Evolutionary conservation across 306 rosid genomes (phyloP).

Genomic region (Fagus sylvatica): DNA sequence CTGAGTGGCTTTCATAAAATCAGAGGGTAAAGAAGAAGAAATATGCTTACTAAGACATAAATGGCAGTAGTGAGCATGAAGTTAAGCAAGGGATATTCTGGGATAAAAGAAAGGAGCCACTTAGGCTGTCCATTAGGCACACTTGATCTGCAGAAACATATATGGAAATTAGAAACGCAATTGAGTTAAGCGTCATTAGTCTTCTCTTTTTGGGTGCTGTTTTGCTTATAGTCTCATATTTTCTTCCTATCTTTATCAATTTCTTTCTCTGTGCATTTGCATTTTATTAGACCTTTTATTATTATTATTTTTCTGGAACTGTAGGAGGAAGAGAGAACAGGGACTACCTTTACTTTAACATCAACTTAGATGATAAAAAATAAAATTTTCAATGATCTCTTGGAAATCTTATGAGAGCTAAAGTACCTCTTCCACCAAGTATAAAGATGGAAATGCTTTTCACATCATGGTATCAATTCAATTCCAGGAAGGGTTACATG

Average conservation of each 20-base stretch:
- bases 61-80: constrained; percentile 92
- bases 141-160: constrained; percentile 65
- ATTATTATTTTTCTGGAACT: neutral
- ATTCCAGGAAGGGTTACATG: neutral
- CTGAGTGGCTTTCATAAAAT: constrained; percentile 18
- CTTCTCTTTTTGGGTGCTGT: neutral
- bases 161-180: constrained; percentile 11
- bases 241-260: neutral
- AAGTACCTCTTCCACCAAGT: neutral
- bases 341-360: neutral
- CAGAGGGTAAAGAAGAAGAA: constrained; percentile 23
- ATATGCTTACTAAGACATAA: constrained; percentile 67
- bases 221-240: neutral
- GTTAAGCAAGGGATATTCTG: constrained; percentile 90
- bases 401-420: neutral
- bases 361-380: neutral
- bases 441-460: neutral
- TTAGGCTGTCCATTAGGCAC: constrained; percentile 95
- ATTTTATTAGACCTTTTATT: neutral
- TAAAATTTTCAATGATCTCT: neutral
- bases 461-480: neutral
- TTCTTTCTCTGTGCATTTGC: neutral
- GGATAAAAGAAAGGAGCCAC: constrained; percentile 97
- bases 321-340: neutral
- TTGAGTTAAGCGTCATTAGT: neutral